phyloP scores from a whole-genome alignment of 768 basidiomycete genomes.

The Leccinum barrowsii region DNA sequence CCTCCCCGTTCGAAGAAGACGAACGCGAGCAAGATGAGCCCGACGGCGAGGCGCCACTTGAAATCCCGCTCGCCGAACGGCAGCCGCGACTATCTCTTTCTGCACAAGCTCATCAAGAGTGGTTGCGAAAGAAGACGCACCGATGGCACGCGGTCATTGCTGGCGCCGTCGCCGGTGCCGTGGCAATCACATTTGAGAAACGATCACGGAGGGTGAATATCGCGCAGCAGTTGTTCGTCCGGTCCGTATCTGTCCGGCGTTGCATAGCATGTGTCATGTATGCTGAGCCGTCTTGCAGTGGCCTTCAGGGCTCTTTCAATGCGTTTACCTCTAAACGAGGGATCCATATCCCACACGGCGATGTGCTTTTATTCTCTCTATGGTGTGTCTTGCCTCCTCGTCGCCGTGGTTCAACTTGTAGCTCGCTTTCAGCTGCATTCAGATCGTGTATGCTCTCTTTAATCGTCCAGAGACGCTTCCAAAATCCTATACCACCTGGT shows the following conservation, averaged over 20 bases:
- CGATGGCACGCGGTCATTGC: conserved; percentile 81
- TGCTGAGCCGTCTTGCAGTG: conserved; percentile 42
- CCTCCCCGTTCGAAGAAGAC: conserved; percentile 32
- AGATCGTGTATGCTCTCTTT: conserved; percentile 81
- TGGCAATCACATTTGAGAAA: conserved; percentile 79
- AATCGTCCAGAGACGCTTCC: conserved; percentile 82
- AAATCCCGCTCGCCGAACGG: conserved; percentile 28
- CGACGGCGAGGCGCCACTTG: conserved; percentile 4
- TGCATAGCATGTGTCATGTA: not conserved
- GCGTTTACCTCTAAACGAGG: conserved; percentile 64
- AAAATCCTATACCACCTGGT: conserved; percentile 75
- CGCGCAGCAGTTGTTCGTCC: conserved; percentile 86
- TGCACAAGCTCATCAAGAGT: conserved; percentile 57
- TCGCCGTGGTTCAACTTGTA: not conserved
- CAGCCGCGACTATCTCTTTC: conserved; percentile 56
- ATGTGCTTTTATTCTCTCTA: conserved; percentile 74
- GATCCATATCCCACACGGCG: conserved; percentile 77
- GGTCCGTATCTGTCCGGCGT: conserved; percentile 34
- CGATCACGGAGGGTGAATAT: conserved; percentile 59
- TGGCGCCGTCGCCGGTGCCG: conserved; percentile 68
- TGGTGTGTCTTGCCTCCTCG: conserved; percentile 43
- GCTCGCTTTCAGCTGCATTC: conserved; percentile 55
- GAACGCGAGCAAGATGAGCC: conserved; percentile 26
- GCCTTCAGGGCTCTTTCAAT: conserved; percentile 88
- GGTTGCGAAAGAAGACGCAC: conserved; percentile 63